phyloP scores from a whole-genome alignment of 192 early-diverging fungal species.

The Geosiphon pyriformis region DNA sequence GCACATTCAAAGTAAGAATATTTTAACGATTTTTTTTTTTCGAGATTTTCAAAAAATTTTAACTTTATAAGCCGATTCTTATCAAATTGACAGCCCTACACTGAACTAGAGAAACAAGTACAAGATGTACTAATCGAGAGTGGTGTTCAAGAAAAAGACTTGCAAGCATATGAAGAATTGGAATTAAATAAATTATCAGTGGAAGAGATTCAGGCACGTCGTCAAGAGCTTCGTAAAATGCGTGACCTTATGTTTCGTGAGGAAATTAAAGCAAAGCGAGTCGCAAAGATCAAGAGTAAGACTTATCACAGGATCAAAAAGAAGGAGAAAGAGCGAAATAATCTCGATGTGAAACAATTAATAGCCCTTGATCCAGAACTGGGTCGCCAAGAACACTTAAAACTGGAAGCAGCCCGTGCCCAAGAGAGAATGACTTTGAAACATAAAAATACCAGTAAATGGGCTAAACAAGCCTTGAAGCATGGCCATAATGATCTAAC shows the following conservation, averaged over 20 bases:
- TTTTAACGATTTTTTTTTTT: too few relatives aligned
- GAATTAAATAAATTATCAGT: constrained; percentile 75
- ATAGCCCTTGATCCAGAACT: constrained; percentile 62
- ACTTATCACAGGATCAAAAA: constrained; percentile 84
- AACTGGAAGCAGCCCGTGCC: constrained; percentile 75
- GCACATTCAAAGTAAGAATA: constrained; percentile 48
- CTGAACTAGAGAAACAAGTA: constrained; percentile 76
- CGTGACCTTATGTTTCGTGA: constrained; percentile 90
- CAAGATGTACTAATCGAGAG: constrained; percentile 59
- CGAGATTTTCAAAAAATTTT: too few relatives aligned
- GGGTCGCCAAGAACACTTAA: constrained; percentile 57
- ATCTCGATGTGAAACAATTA: constrained; percentile 47
- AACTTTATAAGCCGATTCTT: too few relatives aligned
- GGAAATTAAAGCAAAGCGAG: constrained; percentile 84
- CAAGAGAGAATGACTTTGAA: constrained; percentile 89
- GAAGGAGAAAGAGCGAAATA: constrained; percentile 64
- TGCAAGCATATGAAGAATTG: constrained; percentile 78
- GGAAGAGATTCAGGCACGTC: constrained; percentile 74
- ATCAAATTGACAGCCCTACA: constrained; percentile 39
- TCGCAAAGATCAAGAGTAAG: constrained; percentile 98
- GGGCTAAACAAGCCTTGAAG: constrained; percentile 82
- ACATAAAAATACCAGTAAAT: constrained; percentile 95
- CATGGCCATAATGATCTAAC: constrained; percentile 52
- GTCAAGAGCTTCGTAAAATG: constrained; percentile 81
- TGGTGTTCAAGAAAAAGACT: constrained; percentile 74